phyloP scores from a whole-genome alignment of 2,329 filamentous ascomycete genomes.

The Juglanconis oblonga region DNA sequence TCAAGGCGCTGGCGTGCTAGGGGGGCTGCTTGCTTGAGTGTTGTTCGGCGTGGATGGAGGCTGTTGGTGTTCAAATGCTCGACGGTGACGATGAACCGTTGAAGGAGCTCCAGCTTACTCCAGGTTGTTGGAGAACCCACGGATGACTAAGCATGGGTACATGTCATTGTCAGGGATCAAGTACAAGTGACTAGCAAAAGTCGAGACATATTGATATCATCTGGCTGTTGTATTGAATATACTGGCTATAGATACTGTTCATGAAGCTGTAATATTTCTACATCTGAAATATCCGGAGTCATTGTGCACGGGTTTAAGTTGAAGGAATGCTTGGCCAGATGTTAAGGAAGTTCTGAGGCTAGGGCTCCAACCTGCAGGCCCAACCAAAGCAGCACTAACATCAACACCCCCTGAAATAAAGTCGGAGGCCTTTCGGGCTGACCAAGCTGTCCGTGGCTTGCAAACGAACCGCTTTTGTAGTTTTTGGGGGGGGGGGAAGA shows the following conservation, averaged over 20 bases:
- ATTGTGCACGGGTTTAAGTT: neutral
- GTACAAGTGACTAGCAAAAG: too few species aligned
- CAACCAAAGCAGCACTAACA: neutral
- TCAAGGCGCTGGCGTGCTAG: neutral
- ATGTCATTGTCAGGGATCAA: too few species aligned
- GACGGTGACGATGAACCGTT: neutral
- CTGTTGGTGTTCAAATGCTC: neutral
- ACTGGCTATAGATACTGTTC: too few species aligned
- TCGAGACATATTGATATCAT: too few species aligned
- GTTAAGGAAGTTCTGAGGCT: neutral
- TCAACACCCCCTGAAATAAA: neutral
- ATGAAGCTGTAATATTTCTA: too few species aligned
- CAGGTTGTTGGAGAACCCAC: too few species aligned
- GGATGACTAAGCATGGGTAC: too few species aligned
- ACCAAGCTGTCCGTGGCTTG: neutral
- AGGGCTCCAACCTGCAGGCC: neutral
- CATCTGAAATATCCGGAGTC: too few species aligned
- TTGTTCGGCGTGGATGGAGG: neutral
- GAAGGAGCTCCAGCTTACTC: neutral
- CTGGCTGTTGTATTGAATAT: too few species aligned
- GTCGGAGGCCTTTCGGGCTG: neutral
- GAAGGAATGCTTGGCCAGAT: neutral
- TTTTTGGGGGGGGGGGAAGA: neutral
- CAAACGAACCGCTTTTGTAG: neutral
- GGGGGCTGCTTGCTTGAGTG: neutral